Conservation (phyloP, 2,329 filamentous ascomycete genomes). For the Verticillium longisporum region DNA sequence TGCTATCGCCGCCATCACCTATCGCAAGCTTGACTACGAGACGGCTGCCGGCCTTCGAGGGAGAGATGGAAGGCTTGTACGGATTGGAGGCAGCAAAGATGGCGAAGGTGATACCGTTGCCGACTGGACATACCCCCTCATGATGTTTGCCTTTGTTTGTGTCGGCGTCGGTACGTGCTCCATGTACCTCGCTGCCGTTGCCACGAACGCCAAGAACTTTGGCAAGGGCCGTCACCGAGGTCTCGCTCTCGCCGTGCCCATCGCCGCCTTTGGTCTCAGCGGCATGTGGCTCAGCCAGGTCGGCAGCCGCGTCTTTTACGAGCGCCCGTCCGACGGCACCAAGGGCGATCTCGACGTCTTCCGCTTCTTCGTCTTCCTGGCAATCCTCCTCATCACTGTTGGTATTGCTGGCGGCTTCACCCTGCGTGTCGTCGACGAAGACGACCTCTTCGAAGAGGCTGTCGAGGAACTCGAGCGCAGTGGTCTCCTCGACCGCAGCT, state of each 20-base stretch:
- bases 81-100: constrained; percentile 25
- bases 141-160: constrained; percentile 78
- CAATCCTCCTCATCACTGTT: constrained; percentile 59
- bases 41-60: constrained; percentile 10
- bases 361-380: constrained; percentile 82
- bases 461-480: constrained; percentile 88
- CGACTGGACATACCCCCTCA: constrained; percentile 67
- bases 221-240: constrained; percentile 82
- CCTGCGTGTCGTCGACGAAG: constrained; percentile 74
- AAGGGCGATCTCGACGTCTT: constrained; percentile 66
- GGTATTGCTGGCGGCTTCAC: constrained; percentile 69
- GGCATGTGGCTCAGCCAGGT: constrained; percentile 95
- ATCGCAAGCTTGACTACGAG: constrained; percentile 47
- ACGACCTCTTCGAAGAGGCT: constrained; percentile 81
- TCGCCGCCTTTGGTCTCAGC: constrained; percentile 86
- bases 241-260: constrained; percentile 81
- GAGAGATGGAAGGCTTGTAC: constrained; percentile 16
- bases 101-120: constrained; percentile 29
- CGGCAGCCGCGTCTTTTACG: constrained; percentile 70
- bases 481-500: constrained; percentile 69
- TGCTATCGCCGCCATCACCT: constrained; percentile 72
- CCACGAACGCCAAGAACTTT: constrained; percentile 97
- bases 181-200: constrained; percentile 88
- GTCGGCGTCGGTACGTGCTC: constrained; percentile 79
- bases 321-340: constrained; percentile 56